Base-by-base conservation (phyloP, 768 basidiomycete species). In the Lentinula aciculospora region DNA sequence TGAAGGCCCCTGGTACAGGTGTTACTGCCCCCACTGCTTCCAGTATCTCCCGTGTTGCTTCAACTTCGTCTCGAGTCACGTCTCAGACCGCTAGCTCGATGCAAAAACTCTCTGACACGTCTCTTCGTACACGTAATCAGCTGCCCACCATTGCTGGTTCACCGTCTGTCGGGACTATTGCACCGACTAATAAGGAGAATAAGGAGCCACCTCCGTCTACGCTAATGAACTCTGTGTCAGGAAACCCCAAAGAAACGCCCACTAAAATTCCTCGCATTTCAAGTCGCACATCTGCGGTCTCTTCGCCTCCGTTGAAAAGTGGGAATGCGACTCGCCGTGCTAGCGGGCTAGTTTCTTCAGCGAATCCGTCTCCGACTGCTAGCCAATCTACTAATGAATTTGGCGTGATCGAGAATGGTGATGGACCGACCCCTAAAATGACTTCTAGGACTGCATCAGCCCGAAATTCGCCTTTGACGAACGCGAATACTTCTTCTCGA, bases 61-160 rank as follows among this genome's bases (percentile, higher is more conserved):
- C 67, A 10, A 78, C 81, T 27, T 78, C 83, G 1, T 86, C 88
- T 57, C 78, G 89, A 44, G 74, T 82, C 53, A 89, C 86, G n/a
- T 81, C 89, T 1, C 92, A 92, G 64, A 92, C 92, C 28, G 82
- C 84, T 59, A 92, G 88, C 66, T 92, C 91, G 1, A 81, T 92
- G 84, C 89, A 90, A 68, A 92, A 92, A 67, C 88, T 88, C 58
- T 91, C 92, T 12, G 92, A 94, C 67, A 75, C 84, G 5, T 92
- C 92, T 29, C 79, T 92, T 53, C 86, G 92, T 21, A 66, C 65
- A 53, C 84, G 89, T 60, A 82, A 84, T 66, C 83, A 86, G 63
- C 74, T 96, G 9, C 94, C 93, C 8, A 94, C 94, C 10, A 96
- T 96, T 57, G 92, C 94, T 29, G 94, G 94, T 31, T 95, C 94